Conservation (phyloP, 305 asterid species). For the Caryopteris hybrid region DNA sequence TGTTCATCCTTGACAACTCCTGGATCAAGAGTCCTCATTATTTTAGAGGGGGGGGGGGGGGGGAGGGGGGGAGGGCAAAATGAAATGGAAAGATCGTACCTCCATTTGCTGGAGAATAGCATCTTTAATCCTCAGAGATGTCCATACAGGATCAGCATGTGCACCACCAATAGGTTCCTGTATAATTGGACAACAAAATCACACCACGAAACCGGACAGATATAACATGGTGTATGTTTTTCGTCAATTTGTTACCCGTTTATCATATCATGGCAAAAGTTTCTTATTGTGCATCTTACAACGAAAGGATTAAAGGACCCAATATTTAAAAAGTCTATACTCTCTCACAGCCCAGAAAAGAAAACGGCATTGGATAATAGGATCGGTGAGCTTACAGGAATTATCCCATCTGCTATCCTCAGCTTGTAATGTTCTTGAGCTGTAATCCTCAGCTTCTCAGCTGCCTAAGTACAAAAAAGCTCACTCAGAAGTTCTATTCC, state of each 20-base stretch:
- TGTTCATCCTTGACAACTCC: slow-evolving; percentile 37
- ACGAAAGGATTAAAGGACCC: too few species aligned
- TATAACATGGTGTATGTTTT: too few species aligned
- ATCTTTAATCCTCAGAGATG: slow-evolving; percentile 40
- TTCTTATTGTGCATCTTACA: too few species aligned
- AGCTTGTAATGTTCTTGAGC: slow-evolving; percentile 47
- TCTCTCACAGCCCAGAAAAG: too few species aligned
- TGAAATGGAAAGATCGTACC: slow-evolving; percentile 15
- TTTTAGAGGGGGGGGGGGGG: too few species aligned
- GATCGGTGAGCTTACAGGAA: slow-evolving; percentile 34
- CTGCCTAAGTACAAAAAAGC: slow-evolving; percentile 29
- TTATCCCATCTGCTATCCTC: slow-evolving; percentile 39
- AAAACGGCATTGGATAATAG: not conserved
- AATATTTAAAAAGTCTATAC: too few species aligned
- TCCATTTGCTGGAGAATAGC: slow-evolving; percentile 41
- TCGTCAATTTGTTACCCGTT: not conserved
- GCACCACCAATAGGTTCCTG: slow-evolving; percentile 58
- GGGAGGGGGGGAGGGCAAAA: not conserved
- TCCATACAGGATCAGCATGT: slow-evolving; percentile 46
- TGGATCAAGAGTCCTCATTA: slow-evolving; percentile 6
- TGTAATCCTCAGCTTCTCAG: slow-evolving; percentile 46
- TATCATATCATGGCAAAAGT: not conserved
- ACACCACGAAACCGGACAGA: not conserved
- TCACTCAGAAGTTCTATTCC: not conserved
- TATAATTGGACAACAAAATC: slow-evolving; percentile 2